A percentile compares a stretch with the other conserved stretches of the same genome.
Conservation (phyloP, 179 eudicot species). For the Gypsophila paniculata region DNA sequence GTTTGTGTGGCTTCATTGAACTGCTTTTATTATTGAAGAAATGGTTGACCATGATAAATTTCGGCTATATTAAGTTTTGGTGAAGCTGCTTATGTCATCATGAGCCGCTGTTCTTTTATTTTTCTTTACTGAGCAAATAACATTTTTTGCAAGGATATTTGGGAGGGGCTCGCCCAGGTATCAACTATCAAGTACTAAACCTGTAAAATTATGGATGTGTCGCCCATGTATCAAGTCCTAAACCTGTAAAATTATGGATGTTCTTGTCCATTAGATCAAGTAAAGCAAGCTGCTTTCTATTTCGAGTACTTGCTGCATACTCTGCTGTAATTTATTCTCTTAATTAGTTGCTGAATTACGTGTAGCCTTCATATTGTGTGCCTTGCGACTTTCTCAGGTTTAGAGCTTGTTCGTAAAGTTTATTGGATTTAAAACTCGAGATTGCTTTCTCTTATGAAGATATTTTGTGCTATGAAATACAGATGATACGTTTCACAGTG, state of each 20-base stretch:
- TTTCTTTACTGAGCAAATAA: too few relatives aligned
- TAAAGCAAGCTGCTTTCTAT: neutral
- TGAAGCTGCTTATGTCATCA: too few relatives aligned
- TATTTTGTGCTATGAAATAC: slow-evolving; percentile 24
- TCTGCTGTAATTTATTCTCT: neutral
- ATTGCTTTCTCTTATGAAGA: neutral
- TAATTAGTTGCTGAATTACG: neutral
- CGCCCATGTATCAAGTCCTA: neutral
- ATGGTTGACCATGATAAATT: too few relatives aligned
- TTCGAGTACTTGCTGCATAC: too few relatives aligned
- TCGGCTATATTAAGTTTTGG: too few relatives aligned
- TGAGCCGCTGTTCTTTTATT: too few relatives aligned
- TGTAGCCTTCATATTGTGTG: neutral
- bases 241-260: neutral
- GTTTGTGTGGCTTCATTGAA: too few relatives aligned
- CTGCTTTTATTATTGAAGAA: too few relatives aligned
- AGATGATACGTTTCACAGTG: slow-evolving; percentile 70
- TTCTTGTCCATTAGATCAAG: neutral
- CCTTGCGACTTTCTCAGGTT: neutral
- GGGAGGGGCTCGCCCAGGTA: too few relatives aligned
- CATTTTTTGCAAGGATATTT: too few relatives aligned
- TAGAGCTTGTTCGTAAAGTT: slow-evolving; percentile 9
- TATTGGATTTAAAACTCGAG: neutral
- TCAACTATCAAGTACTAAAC: too few relatives aligned
- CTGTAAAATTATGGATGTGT: too few relatives aligned